Evolutionary conservation across 208 protist species (phyloP), one percentile per base, ranked within the genome.

Genomic region (Borovskyia barvae): DNA sequence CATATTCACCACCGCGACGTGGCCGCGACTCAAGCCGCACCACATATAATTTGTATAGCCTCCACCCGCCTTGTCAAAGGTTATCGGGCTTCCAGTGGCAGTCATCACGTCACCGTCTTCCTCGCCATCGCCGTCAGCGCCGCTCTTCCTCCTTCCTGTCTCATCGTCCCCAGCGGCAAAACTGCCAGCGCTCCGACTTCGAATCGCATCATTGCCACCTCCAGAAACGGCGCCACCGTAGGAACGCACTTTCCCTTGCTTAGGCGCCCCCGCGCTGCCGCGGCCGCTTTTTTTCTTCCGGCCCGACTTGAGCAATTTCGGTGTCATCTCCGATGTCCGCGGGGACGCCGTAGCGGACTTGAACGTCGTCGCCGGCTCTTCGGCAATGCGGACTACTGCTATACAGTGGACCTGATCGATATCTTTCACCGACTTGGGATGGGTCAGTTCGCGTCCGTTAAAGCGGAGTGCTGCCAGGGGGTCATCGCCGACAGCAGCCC

Each of bases 401-500:
- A 95, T 85, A 45, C 81, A 82, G 75, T 90, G 64, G 40, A 95
- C 85, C 67, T 92, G 77, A n/a, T 75, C 77, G n/a, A 92, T 79
- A 51, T 63, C 53, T 32, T 78, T 61, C 35, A 95, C 24, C 2
- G 68, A 75, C n/a, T 77, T 65, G 9, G 46, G 73, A 39, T 73
- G 60, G 25, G 75, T 46, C 25, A 95, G 63, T 48, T 86, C 64
- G 33, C 62, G 59, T 26, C 80, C 80, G 37, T 77, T 70, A 35
- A 94, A 68, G 43, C 80, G 79, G 28, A 93, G 28, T 42, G 85
- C 46, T 9, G 71, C 72, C 33, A 92, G 66, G 1, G 81, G 75
- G 54, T 91, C 83, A 64, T 95, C 89, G 17, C 83, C 89, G 62
- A 92, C 61, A 6, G 89, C 89, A 35, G 66, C 65, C 72, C 74